Evolutionary conservation across 108 stramenopile species (phyloP), one percentile per base, ranked within the genome.

Genomic region (Conticribra guillardii): DNA sequence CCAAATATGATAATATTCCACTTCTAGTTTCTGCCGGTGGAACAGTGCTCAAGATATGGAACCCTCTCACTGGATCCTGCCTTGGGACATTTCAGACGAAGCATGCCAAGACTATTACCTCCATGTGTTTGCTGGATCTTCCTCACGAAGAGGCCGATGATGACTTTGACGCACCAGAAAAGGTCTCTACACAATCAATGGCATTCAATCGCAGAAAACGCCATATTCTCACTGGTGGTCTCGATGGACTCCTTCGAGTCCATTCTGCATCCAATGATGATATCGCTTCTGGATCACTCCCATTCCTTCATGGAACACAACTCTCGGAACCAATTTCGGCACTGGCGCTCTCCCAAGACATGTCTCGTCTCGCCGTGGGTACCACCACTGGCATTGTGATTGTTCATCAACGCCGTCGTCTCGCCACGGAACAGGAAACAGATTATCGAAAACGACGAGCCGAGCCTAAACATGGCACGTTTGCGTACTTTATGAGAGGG

Each of bases 71-170:
- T 24, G 86, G 88, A 23, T 33, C 75, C 28, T 89, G 87, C 54
- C 46, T 87, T 28, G 65, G 68, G 21, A 88, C 84, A 14, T 62
- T 85, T 53, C 26, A 54, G 0, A 88, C 91, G 1, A 88, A 82
- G 41, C 94, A 95, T 65, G 81, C 87, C 57, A 95, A 95, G 64
- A 95, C 94, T 19, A 89, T 95, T 30, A 92, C 94, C 9, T 69
- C 77, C n/a, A 29, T 95, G 60, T 80, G 83, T 56, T 41, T 84
- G 2, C 52, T 85, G 9, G 75, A 76, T 22, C 29, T 77, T 21
- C 52, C 54, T 50, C 63, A 78, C 21, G 76, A 86, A 32, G 76
- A 69, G 18, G 74, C 54, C 51, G 52, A 60, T 29, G 62, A 74
- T n/a, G 60, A 51, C 33, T n/a, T n/a, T n/a, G n/a, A n/a, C n/a